Evolutionary conservation across 176 grass and related monocot species (phyloP).

Genomic region (Ensete glaucum): DNA sequence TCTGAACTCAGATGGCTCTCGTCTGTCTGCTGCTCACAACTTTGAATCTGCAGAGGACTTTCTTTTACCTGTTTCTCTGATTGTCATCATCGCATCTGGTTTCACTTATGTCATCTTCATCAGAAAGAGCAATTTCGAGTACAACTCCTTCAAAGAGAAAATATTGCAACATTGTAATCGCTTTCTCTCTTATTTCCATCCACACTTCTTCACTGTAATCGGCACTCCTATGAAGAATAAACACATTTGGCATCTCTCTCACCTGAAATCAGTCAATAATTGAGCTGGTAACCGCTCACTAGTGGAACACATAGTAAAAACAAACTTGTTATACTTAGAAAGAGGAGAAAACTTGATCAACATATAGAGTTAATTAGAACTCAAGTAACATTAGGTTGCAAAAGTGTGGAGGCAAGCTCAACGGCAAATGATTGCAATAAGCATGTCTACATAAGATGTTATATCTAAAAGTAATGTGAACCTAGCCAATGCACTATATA

Average conservation of each 20-base stretch:
- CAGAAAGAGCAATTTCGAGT: conserved; percentile 65
- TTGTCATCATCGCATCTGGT: conserved; percentile 55
- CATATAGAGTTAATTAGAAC: neutral
- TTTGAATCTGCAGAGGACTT: conserved; percentile 31
- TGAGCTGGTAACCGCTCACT: neutral
- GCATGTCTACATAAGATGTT: neutral
- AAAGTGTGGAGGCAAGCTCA: neutral
- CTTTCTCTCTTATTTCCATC: conserved; percentile 97
- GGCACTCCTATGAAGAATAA: conserved; percentile 87
- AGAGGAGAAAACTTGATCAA: neutral
- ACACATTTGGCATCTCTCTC: conserved; percentile 94
- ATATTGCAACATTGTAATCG: conserved; percentile 77
- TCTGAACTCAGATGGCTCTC: conserved; percentile 64
- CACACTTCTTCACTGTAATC: conserved; percentile 99
- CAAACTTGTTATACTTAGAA: neutral
- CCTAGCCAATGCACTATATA: neutral
- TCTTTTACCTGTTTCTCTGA: conserved; percentile 45
- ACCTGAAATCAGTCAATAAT: conserved; percentile 43
- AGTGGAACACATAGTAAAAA: neutral
- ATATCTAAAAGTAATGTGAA: no score
- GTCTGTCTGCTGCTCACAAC: conserved; percentile 46
- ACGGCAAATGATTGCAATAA: neutral
- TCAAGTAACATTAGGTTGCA: neutral
- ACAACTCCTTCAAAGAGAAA: conserved; percentile 84
- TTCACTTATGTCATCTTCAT: conserved; percentile 78